phyloP scores from a whole-genome alignment of 306 rosid genomes.

The Castanea mollissima region DNA sequence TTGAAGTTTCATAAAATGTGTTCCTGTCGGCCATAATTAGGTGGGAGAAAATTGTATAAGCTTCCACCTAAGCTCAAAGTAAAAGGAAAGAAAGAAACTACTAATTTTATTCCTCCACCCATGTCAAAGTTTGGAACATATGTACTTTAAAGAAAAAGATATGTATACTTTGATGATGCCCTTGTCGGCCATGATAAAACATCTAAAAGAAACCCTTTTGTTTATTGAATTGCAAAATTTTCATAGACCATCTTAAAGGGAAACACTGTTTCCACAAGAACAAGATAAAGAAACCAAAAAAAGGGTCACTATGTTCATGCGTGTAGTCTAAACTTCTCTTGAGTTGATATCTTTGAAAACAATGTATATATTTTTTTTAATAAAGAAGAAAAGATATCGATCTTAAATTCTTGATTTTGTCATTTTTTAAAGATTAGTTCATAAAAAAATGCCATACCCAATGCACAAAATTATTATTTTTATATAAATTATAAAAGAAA shows the following conservation, averaged over 20 bases:
- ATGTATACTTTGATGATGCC: constrained; percentile 56
- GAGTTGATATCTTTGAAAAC: neutral
- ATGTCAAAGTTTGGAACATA: constrained; percentile 68
- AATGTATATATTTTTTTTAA: neutral
- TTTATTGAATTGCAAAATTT: neutral
- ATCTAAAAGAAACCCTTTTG: constrained; percentile 29
- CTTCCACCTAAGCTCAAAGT: constrained; percentile 53
- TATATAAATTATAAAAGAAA: no score
- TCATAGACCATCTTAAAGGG: neutral
- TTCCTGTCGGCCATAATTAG: constrained; percentile 79
- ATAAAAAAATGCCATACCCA: no score
- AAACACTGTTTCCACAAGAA: neutral
- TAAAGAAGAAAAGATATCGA: neutral
- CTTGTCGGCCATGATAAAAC: constrained; percentile 88
- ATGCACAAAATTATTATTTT: no score
- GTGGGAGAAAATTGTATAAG: constrained; percentile 44
- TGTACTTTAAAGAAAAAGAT: constrained; percentile 73
- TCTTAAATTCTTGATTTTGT: neutral
- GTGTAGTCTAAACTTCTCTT: neutral
- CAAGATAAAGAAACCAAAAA: neutral
- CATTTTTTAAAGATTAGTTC: neutral
- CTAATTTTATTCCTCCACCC: constrained; percentile 60
- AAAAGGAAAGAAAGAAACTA: constrained; percentile 19
- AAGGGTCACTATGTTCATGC: neutral
- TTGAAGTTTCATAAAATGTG: constrained; percentile 75